Evolutionary conservation across 345 rosid species (phyloP).

Genomic region (Camelina hispida): DNA sequence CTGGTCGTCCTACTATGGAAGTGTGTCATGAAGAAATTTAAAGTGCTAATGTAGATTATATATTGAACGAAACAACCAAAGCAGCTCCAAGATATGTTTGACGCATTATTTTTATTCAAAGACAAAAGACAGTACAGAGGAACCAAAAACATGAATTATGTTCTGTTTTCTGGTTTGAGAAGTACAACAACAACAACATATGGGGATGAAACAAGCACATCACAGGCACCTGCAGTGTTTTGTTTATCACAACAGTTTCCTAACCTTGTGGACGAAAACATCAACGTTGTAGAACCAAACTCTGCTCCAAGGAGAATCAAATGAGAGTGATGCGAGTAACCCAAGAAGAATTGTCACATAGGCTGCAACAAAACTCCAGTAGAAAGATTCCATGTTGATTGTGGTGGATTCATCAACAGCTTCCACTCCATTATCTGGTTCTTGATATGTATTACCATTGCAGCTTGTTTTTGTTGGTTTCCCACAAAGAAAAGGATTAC

Average conservation of each 20-base stretch:
- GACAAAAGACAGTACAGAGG: too few species aligned
- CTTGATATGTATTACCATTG: neutral
- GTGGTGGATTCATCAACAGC: neutral
- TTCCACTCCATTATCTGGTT: neutral
- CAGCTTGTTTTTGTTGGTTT: neutral
- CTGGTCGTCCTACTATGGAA: too few species aligned
- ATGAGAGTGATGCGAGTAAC: conserved; percentile 12
- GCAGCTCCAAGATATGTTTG: too few species aligned
- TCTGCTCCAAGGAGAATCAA: conserved; percentile 38
- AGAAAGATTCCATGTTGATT: conserved; percentile 15
- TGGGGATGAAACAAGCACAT: neutral
- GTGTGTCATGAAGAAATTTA: too few species aligned
- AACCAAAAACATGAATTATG: too few species aligned
- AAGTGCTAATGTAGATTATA: too few species aligned
- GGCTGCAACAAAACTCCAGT: conserved; percentile 1
- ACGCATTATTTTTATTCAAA: too few species aligned
- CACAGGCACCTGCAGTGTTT: neutral
- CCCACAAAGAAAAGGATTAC: neutral
- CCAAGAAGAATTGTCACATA: conserved; percentile 25
- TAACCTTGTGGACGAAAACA: neutral
- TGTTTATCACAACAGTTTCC: neutral
- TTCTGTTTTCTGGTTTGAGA: too few species aligned
- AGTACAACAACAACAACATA: too few species aligned
- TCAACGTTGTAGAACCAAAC: neutral
- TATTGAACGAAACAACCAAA: too few species aligned